Conservation (phyloP, 2,329 filamentous ascomycete genomes). For the Dothistroma septosporum region DNA sequence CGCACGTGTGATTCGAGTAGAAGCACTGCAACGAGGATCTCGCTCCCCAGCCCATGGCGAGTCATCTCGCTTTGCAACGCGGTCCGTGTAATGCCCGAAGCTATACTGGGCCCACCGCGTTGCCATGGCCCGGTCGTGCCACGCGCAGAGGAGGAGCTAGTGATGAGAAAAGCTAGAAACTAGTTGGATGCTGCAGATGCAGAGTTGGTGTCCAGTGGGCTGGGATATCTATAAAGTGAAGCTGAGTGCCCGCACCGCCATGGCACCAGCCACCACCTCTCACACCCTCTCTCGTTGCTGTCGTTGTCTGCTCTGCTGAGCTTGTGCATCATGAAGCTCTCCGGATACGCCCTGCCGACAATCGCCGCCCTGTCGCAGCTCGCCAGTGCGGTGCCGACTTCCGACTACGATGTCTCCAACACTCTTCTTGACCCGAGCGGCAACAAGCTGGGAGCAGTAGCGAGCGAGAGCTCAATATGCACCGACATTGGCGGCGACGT, state of each 20-base stretch:
- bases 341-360: slow-evolving; percentile 14
- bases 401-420: slow-evolving; percentile 11
- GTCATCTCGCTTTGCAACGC: no score
- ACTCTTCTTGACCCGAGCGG: slow-evolving; percentile 19
- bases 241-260: not conserved
- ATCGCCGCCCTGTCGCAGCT: slow-evolving; percentile 21
- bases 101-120: no score
- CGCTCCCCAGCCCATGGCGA: no score
- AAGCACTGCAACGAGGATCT: no score
- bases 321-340: slow-evolving; percentile 16
- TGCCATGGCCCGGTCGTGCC: no score
- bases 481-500: slow-evolving; percentile 46
- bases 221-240: no score
- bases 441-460: slow-evolving; percentile 43
- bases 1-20: no score
- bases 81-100: no score
- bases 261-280: not conserved
- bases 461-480: slow-evolving; percentile 44
- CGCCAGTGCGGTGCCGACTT: slow-evolving; percentile 9
- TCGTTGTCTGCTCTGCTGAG: not conserved
- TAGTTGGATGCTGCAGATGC: no score
- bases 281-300: not conserved
- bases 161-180: no score
- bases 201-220: no score
- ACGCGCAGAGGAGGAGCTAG: no score